phyloP scores from a whole-genome alignment of 2,329 filamentous ascomycete species.

The Raffaelea ambrosiae region DNA sequence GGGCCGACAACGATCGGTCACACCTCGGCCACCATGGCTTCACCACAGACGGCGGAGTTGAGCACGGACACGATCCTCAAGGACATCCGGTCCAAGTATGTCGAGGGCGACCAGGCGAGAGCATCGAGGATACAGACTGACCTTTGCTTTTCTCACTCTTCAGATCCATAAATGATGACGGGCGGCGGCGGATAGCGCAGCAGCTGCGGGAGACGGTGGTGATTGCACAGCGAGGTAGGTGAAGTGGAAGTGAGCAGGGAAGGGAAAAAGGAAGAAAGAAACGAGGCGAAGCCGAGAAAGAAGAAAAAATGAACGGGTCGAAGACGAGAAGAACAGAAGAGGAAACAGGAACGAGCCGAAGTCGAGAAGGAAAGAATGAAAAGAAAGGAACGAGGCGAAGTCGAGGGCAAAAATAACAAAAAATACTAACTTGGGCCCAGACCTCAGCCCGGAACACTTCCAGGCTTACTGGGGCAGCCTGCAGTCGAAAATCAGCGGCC shows the following conservation, averaged over 20 bases:
- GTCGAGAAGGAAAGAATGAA: too few relatives aligned
- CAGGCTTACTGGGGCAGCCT: constrained; percentile 46
- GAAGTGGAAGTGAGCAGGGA: too few relatives aligned
- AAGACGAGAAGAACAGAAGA: too few relatives aligned
- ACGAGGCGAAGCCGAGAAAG: too few relatives aligned
- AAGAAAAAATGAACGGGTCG: too few relatives aligned
- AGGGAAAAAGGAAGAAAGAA: too few relatives aligned
- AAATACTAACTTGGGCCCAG: constrained; percentile 29
- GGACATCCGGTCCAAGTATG: constrained; percentile 47
- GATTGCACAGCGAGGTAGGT: constrained; percentile 45
- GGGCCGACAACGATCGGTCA: constrained; percentile 11
- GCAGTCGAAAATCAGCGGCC: constrained; percentile 46
- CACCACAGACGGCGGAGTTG: constrained; percentile 37
- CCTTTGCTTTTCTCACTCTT: not conserved
- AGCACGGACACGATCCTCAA: constrained; percentile 45
- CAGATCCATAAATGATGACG: constrained; percentile 31
- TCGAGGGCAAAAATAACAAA: not conserved
- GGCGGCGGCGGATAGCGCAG: constrained; percentile 43
- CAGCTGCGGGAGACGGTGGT: constrained; percentile 48
- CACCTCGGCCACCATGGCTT: constrained; percentile 12
- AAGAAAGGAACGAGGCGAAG: too few relatives aligned
- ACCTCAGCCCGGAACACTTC: constrained; percentile 76
- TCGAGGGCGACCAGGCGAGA: not conserved
- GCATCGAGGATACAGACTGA: too few relatives aligned
- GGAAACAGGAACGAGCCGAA: too few relatives aligned